Evolutionary conservation across 208 protist species (phyloP).

Genomic region (Crithidia thermophila): DNA sequence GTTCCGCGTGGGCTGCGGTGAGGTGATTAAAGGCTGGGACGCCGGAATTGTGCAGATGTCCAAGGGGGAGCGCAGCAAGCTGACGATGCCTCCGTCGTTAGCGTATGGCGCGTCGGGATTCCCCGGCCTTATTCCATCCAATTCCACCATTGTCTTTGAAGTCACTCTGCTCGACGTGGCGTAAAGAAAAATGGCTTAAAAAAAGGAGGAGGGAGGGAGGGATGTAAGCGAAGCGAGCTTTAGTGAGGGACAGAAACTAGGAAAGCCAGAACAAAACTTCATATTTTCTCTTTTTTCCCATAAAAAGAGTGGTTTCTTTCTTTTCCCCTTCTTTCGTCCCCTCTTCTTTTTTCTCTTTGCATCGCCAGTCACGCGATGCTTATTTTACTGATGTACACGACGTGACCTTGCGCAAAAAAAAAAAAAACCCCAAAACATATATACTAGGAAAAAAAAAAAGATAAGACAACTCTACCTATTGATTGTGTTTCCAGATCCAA

Average conservation of each 20-base stretch:
- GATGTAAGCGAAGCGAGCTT: constrained; percentile 8
- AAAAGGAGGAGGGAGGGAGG: too few relatives aligned
- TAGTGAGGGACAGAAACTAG: background rate
- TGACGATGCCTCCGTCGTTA: constrained; percentile 90
- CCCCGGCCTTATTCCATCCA: constrained; percentile 87
- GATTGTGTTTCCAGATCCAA: too few relatives aligned
- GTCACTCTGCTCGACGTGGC: constrained; percentile 90
- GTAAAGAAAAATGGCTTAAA: constrained; percentile 33
- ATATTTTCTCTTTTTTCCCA: constrained; percentile 3
- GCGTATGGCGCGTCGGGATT: constrained; percentile 91
- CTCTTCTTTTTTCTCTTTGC: background rate
- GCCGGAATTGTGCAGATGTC: constrained; percentile 95
- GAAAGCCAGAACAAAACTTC: background rate
- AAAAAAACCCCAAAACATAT: background rate
- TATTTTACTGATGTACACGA: too few relatives aligned
- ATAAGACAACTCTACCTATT: too few relatives aligned
- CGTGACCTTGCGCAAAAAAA: background rate
- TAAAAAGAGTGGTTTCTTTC: background rate
- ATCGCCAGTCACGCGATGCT: too few relatives aligned
- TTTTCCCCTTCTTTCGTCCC: background rate
- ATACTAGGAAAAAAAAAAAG: background rate
- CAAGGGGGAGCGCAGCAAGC: constrained; percentile 91
- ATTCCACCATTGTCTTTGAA: constrained; percentile 92
- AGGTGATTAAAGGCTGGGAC: constrained; percentile 95
- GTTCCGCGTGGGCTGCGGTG: constrained; percentile 90